These are phyloP conservation scores for Dothistroma septosporum DNA, from an alignment of 2,329 filamentous ascomycete genomes.

Conservation along the genomic window DNA sequence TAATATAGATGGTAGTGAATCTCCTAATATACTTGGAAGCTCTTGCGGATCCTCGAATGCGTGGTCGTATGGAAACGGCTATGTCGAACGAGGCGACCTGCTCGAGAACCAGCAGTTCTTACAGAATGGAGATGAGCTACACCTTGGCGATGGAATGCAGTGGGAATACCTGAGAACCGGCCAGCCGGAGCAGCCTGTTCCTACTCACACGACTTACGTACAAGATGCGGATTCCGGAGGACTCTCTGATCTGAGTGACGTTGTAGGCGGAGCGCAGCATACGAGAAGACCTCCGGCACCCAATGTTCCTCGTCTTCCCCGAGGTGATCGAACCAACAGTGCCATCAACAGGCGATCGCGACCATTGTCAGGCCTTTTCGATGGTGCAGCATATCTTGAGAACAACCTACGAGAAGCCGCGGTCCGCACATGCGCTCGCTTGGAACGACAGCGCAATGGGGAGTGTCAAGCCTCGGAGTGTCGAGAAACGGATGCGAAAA, in stretches of 20 bases:
- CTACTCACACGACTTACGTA: constrained; percentile 23
- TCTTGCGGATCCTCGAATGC: background rate
- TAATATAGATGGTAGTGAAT: constrained; percentile 2
- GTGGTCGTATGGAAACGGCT: background rate
- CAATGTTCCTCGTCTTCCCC: background rate
- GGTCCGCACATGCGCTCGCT: background rate
- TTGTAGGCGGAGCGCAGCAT: constrained; percentile 1
- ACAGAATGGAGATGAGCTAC: background rate
- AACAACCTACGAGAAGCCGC: background rate
- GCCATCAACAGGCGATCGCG: background rate
- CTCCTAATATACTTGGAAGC: background rate
- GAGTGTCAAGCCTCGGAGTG: background rate
- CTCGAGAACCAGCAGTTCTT: background rate
- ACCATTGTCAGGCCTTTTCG: background rate
- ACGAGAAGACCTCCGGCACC: background rate
- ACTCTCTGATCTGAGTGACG: constrained; percentile 7
- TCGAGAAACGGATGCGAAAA: background rate
- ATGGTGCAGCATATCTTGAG: background rate
- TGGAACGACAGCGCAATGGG: background rate
- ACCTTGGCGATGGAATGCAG: constrained; percentile 12
- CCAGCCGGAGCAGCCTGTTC: constrained; percentile 15
- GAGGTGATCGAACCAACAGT: background rate
- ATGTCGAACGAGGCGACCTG: background rate
- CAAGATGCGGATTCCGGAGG: constrained; percentile 13
- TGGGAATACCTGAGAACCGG: constrained; percentile 22